phyloP scores from a whole-genome alignment of 352 stramenopile species.

The Phytophthora pseudosyringae region DNA sequence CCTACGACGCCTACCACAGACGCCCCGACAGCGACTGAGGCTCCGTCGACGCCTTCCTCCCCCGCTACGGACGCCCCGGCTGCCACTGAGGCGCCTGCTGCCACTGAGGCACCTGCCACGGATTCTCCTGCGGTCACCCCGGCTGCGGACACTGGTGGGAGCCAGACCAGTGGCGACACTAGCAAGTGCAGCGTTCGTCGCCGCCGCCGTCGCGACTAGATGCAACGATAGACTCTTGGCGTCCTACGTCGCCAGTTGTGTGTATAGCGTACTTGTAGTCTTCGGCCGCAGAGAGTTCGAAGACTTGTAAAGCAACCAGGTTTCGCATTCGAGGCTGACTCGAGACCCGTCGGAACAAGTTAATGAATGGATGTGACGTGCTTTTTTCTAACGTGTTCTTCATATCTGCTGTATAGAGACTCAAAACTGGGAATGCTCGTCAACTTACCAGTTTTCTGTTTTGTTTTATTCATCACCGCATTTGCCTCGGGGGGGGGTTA shows the following conservation, averaged over 20 bases:
- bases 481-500: not conserved
- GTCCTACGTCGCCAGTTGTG: slow-evolving; percentile 11
- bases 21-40: slow-evolving; percentile 16
- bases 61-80: slow-evolving; percentile 15
- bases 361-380: slow-evolving; percentile 23
- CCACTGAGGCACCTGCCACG: slow-evolving; percentile 8
- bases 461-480: too few relatives aligned
- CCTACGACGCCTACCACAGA: slow-evolving; percentile 14
- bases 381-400: not conserved
- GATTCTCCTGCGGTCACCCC: slow-evolving; percentile 21
- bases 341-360: slow-evolving; percentile 17
- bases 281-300: slow-evolving; percentile 1
- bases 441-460: not conserved
- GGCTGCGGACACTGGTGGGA: not conserved
- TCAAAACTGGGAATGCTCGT: not conserved
- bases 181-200: slow-evolving; percentile 33
- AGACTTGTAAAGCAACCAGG: slow-evolving; percentile 26
- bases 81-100: slow-evolving; percentile 9
- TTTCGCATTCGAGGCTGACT: slow-evolving; percentile 14
- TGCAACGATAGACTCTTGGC: slow-evolving; percentile 10
- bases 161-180: slow-evolving; percentile 7
- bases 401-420: slow-evolving; percentile 10
- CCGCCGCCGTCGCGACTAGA: slow-evolving; percentile 33
- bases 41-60: slow-evolving; percentile 15
- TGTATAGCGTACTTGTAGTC: slow-evolving; percentile 11